A percentile compares a stretch with the other conserved stretches of the same genome.
These are phyloP conservation scores for Leccinum ponderosum DNA, from an alignment of 1,284 basidiomycete genomes.

Conservation along the genomic window DNA sequence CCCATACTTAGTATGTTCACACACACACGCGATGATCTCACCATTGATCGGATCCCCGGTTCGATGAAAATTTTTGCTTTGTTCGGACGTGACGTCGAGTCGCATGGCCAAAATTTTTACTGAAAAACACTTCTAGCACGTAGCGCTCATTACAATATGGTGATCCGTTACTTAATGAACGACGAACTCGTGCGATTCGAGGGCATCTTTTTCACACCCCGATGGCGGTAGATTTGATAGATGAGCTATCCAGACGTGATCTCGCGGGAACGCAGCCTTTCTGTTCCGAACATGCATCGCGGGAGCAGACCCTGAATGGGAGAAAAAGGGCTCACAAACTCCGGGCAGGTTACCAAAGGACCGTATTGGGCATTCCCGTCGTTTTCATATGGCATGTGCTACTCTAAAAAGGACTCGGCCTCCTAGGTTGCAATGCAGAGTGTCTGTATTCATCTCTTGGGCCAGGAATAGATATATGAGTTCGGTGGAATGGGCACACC, in stretches of 20 bases:
- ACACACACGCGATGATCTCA: not conserved
- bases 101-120: not conserved
- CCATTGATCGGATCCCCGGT: not conserved
- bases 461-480: not conserved
- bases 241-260: not conserved
- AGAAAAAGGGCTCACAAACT: not conserved
- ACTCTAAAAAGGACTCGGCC: not conserved
- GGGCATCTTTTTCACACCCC: not conserved
- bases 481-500: not conserved
- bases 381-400: not conserved
- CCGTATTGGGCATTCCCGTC: not conserved
- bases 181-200: not conserved
- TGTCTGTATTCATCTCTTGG: not conserved
- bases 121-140: not conserved
- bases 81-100: not conserved
- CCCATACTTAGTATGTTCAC: not conserved
- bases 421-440: not conserved
- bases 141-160: not conserved
- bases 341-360: not conserved
- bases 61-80: not conserved
- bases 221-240: not conserved
- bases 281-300: constrained; percentile 6
- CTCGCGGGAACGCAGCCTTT: not conserved
- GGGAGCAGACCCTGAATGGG: not conserved
- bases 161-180: not conserved